Conservation (phyloP, 306 rosid genomes). For the Neltuma alba region DNA sequence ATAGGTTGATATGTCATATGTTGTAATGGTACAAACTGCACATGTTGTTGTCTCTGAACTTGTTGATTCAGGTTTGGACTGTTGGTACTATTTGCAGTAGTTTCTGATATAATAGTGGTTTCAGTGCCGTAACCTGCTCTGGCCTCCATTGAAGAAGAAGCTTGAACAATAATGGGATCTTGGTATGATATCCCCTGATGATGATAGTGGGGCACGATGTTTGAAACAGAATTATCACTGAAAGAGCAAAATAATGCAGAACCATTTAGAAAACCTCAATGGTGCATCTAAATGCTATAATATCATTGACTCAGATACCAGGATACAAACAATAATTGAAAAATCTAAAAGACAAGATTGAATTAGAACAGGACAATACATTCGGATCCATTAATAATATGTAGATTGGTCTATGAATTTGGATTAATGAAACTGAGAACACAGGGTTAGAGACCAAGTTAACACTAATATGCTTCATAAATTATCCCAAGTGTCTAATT, state of each 20-base stretch:
- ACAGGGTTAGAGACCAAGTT: background rate
- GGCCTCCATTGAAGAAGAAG: conserved; percentile 35
- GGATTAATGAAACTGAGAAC: background rate
- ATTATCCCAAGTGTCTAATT: background rate
- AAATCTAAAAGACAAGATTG: no score
- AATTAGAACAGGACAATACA: background rate
- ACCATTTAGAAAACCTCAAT: conserved; percentile 20
- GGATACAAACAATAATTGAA: background rate
- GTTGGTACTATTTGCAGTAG: conserved; percentile 29
- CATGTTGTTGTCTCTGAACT: conserved; percentile 39
- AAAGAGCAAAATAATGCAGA: conserved; percentile 25
- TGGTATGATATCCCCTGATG: conserved; percentile 28
- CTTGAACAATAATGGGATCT: conserved; percentile 34
- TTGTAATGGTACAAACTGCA: conserved; percentile 45
- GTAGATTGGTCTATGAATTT: no score
- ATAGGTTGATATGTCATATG: conserved; percentile 35
- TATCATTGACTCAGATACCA: background rate
- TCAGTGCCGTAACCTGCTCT: conserved; percentile 11
- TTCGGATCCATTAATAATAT: no score
- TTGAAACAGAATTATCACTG: conserved; percentile 42
- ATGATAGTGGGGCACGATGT: conserved; percentile 6
- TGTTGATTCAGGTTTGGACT: conserved; percentile 36
- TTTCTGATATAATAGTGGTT: conserved; percentile 32
- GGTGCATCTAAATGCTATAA: background rate
- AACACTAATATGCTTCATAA: background rate